Base-by-base conservation (phyloP, 305 asterid species). In the Striga hermonthica region DNA sequence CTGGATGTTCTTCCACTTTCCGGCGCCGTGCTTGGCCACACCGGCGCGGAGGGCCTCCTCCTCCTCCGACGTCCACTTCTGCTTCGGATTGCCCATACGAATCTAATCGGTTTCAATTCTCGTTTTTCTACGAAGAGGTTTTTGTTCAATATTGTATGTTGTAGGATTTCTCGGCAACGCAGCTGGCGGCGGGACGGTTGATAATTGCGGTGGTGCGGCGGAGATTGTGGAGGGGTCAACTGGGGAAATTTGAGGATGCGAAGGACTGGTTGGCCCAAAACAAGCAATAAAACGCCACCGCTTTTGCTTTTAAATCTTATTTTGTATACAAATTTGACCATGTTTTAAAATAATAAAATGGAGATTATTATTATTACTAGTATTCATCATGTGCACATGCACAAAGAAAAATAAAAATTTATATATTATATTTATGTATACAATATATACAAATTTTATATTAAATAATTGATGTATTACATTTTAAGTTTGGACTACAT, bases 21-120 rank as follows among this genome's bases (percentile, higher is more conserved):
- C 96, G 37, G 84, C 75, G 69, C 96, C 95, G 80, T 89, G 89
- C 70, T 81, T 89, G 8, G 75, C 84, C 5, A 89, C 86, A 39
- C 96, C 95, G 39, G 84, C 90, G 12, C 90, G 85, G 36, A 89
- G 75, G 0, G 96, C 96, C 72, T 89, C 92, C 66, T 86, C 92
- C 68, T 89, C 96, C 58, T 86, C 95, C 0, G 86, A 64, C 1
- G 95, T 86, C 96, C 96, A 89, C 68, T 89, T 89, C 71, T 82
- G 90, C 83, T 89, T 89, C 1, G 95, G 95, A 76, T 88, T 86
- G n/a, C 91, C 95, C 95, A 86, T 75, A 68, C 6, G 43, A 22
- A 22, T 22, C 31, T 7, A 50, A 50, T 13, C 8, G 7, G 5
- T 50, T 6, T 50, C 4, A 10, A 8, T 41, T 6, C n/a, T 50